Base-by-base conservation (phyloP, 345 rosid genomes). In the Eucalyptus dawsonii region DNA sequence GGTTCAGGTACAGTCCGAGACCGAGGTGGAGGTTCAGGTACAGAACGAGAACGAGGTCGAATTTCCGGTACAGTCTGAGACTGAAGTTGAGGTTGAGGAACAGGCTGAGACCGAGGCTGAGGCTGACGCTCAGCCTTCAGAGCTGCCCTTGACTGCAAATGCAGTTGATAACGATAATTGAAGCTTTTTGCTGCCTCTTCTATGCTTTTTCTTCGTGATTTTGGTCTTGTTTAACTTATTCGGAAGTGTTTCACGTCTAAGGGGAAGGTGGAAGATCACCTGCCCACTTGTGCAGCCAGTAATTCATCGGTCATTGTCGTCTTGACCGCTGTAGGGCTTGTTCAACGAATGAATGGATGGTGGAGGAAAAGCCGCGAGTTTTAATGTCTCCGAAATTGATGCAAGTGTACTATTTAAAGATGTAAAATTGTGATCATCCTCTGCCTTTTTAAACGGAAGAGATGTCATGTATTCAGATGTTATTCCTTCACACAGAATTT, bases 191-290 rank as follows among this genome's bases (percentile, higher is more conserved):
- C 89, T 40, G 50, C 80, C 45, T 86, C 37, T 5, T 62, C 49
- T 76, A 53, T 88, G 44, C 88, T 86, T 80, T 91, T 88, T 80
- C 87, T 87, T 91, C 3, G 47, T 76, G 85, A 40, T 87, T 86
- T 90, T 56, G 72, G 45, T 90, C 88, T 83, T 86, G 16, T 89
- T 87, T 65, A 10, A 34, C 50, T 60, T 50, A 88, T 31, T 31
- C 76, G 89, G 88, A 88, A 89, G 89, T 14, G 89, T 87, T 87
- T 86, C 87, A 90, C 92, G 89, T 88, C 76, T 21, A 89, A 62
- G 37, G 92, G 92, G 86, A 86, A 91, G 93, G 93, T 92, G 95
- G 95, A 95, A 94, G 95, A 91, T 94, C 93, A 90, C 92, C 94
- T 88, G 44, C 89, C 89, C 92, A 40, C 47, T 12, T 40, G 85